phyloP scores from a whole-genome alignment of 345 rosid genomes.

The Eucalyptus pauciflora region DNA sequence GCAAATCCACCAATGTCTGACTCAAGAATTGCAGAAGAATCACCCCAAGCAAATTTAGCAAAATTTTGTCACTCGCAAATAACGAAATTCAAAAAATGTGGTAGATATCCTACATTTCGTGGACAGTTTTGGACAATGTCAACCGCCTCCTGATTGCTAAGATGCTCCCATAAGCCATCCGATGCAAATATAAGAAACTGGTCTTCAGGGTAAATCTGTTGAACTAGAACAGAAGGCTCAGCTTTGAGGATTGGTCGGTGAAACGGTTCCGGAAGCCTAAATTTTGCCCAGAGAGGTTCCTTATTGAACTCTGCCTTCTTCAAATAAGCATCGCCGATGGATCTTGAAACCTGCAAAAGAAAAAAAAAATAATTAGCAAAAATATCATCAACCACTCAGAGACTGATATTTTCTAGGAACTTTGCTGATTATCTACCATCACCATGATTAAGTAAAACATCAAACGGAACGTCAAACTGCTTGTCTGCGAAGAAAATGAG shows the following conservation, averaged over 20 bases:
- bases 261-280: conserved; percentile 66
- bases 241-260: conserved; percentile 77
- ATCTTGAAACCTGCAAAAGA: conserved; percentile 67
- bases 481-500: neutral
- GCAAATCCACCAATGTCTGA: neutral
- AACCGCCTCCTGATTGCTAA: conserved; percentile 88
- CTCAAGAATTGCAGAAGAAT: neutral
- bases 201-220: conserved; percentile 63
- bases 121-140: conserved; percentile 73
- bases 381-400: neutral
- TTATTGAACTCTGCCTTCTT: conserved; percentile 80
- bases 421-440: neutral
- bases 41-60: neutral
- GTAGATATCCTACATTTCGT: conserved; percentile 52
- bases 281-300: conserved; percentile 75
- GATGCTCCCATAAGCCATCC: conserved; percentile 97
- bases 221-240: conserved; percentile 72
- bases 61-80: neutral
- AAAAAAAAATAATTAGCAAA: neutral
- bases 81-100: neutral
- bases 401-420: neutral
- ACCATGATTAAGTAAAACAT: neutral
- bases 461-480: neutral
- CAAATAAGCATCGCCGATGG: conserved; percentile 93
- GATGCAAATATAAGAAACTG: conserved; percentile 94